Conservation (phyloP, 2,329 filamentous ascomycete genomes). For the Penicillium sp. region DNA sequence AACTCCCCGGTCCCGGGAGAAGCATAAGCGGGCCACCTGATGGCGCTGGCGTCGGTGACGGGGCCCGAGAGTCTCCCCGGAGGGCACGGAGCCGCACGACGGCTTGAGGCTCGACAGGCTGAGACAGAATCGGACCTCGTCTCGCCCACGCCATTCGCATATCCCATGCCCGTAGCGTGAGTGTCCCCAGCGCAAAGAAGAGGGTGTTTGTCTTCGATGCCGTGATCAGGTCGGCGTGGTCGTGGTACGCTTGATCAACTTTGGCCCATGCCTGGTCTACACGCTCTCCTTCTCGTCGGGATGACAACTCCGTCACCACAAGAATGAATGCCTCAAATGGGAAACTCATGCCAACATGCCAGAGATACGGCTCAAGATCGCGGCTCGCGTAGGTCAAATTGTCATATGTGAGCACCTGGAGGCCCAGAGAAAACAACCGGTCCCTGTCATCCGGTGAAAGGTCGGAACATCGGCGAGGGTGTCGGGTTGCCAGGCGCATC, state of each 20-base stretch:
- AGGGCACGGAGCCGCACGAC: not conserved
- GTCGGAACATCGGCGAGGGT: not conserved
- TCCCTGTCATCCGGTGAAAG: not conserved
- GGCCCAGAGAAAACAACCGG: not conserved
- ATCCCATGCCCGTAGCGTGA: not conserved
- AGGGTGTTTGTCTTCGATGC: conserved; percentile 4
- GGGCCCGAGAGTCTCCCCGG: not conserved
- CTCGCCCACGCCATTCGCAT: not conserved
- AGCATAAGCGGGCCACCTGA: not conserved
- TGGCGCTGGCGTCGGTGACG: not conserved
- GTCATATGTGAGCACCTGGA: not conserved
- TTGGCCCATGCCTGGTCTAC: conserved; percentile 6
- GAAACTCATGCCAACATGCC: not conserved
- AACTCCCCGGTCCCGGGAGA: not conserved
- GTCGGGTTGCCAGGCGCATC: not conserved
- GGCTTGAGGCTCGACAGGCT: not conserved
- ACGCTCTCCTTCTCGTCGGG: not conserved
- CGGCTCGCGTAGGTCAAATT: not conserved
- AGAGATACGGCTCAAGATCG: not conserved
- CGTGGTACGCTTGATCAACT: conserved; percentile 5
- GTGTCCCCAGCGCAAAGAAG: not conserved
- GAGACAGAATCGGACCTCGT: not conserved
- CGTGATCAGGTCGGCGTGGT: conserved; percentile 3
- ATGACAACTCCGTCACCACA: not conserved
- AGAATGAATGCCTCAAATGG: not conserved